These are phyloP conservation scores for Geranium rotundifolium DNA, from an alignment of 345 rosid genomes.

Conservation along the genomic window DNA sequence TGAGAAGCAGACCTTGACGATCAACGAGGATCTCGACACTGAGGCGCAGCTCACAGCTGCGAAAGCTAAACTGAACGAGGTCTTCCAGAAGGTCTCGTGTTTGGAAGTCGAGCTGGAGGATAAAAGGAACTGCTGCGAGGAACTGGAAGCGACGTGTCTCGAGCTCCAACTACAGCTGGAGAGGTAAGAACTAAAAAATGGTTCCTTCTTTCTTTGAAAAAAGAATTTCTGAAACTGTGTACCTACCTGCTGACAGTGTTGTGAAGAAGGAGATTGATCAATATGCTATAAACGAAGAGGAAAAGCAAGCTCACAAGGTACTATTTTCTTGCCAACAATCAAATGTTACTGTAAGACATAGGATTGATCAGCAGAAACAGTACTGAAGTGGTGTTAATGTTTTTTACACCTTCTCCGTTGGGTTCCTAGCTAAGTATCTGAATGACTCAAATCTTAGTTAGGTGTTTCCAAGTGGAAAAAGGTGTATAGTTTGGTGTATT, in stretches of 20 bases:
- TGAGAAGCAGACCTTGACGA: slow-evolving; percentile 46
- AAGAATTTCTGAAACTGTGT: slow-evolving; percentile 9
- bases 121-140: slow-evolving; percentile 67
- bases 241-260: slow-evolving; percentile 32
- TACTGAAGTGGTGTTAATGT: neutral
- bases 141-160: slow-evolving; percentile 73
- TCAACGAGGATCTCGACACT: slow-evolving; percentile 80
- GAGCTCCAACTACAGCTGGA: slow-evolving; percentile 91
- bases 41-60: slow-evolving; percentile 69
- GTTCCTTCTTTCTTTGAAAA: slow-evolving; percentile 4
- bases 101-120: slow-evolving; percentile 84
- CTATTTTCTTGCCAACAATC: slow-evolving; percentile 15
- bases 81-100: slow-evolving; percentile 56
- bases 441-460: no score
- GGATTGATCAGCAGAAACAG: neutral
- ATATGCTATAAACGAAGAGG: slow-evolving; percentile 27
- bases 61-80: slow-evolving; percentile 55
- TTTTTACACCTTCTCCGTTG: no score
- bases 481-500: no score
- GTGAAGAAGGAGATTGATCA: slow-evolving; percentile 37
- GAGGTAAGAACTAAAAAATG: slow-evolving; percentile 31
- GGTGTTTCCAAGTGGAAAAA: no score
- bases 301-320: slow-evolving; percentile 39
- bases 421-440: no score
- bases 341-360: neutral